Percentiles rank a stretch among this genome's conserved stretches.
Evolutionary conservation across 768 basidiomycete species (phyloP).

Genomic region (Panaeolus papilionaceus): DNA sequence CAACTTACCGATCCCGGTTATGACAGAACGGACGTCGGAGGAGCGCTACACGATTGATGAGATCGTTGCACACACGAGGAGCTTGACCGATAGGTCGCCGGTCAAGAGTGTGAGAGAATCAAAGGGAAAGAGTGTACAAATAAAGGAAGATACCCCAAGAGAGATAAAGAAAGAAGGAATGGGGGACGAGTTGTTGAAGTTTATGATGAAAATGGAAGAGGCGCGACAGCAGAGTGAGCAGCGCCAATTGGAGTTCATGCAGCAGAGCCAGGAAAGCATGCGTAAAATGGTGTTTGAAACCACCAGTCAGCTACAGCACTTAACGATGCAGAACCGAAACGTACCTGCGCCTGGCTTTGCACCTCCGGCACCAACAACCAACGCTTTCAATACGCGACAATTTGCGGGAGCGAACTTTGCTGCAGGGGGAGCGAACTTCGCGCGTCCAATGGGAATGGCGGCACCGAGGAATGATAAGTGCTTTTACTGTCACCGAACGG

Average conservation of each 20-base stretch:
- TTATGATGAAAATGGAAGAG: background rate
- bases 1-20: background rate
- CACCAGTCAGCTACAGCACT: background rate
- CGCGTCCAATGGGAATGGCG: background rate
- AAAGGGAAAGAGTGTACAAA: background rate
- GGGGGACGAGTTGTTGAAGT: background rate
- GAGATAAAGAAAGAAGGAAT: background rate
- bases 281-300: background rate
- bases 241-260: no score
- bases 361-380: background rate
- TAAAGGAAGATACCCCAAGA: background rate
- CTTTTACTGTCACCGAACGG: background rate
- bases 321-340: background rate
- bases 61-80: background rate
- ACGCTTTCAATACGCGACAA: background rate
- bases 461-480: background rate
- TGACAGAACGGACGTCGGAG: background rate
- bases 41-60: background rate
- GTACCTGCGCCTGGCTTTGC: background rate
- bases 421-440: background rate
- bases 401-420: background rate
- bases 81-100: background rate
- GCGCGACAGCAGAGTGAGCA: background rate
- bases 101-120: background rate
- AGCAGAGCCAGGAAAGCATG: no score